Evolutionary conservation across 116 monocot species (phyloP).

Genomic region (Thalassia testudinum): DNA sequence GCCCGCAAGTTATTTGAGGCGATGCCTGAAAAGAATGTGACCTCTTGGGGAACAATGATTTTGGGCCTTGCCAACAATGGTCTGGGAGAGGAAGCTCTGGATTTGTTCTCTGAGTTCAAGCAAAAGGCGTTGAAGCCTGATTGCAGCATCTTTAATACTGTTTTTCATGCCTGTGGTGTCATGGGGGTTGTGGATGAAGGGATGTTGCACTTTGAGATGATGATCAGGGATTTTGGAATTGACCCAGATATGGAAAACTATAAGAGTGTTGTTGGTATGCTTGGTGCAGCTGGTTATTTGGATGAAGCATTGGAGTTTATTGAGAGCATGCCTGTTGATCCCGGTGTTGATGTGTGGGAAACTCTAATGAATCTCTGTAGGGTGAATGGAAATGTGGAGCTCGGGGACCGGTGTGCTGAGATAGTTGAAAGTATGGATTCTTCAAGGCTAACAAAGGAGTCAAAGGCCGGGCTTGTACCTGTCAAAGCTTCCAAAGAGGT

Average conservation of each 20-base stretch:
- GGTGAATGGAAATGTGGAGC: slow-evolving; percentile 50
- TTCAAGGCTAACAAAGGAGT: slow-evolving; percentile 40
- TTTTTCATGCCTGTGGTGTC: slow-evolving; percentile 51
- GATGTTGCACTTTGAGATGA: slow-evolving; percentile 73
- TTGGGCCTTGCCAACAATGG: slow-evolving; percentile 44
- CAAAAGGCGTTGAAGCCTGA: slow-evolving; percentile 49
- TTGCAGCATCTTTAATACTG: slow-evolving; percentile 29
- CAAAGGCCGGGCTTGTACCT: slow-evolving; percentile 51
- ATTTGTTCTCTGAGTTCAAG: slow-evolving; percentile 54
- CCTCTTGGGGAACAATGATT: slow-evolving; percentile 88
- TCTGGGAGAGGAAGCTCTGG: slow-evolving; percentile 73
- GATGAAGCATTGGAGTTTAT: slow-evolving; percentile 85
- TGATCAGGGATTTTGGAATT: slow-evolving; percentile 53
- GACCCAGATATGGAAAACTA: slow-evolving; percentile 58
- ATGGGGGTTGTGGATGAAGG: slow-evolving; percentile 81
- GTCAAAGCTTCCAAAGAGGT: slow-evolving; percentile 31
- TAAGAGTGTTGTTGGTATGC: slow-evolving; percentile 51
- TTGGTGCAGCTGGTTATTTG: slow-evolving; percentile 58
- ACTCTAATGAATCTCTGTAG: slow-evolving; percentile 64
- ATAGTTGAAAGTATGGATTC: slow-evolving; percentile 50
- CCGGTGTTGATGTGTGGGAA: slow-evolving; percentile 73
- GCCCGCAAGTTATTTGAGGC: slow-evolving; percentile 55
- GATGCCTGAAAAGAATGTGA: slow-evolving; percentile 50
- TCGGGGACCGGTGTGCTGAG: slow-evolving; percentile 58
- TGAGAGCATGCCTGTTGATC: slow-evolving; percentile 51